Evolutionary conservation across 75 land plant genomes (phyloP).

Genomic region (Adiantum capillusveneris): DNA sequence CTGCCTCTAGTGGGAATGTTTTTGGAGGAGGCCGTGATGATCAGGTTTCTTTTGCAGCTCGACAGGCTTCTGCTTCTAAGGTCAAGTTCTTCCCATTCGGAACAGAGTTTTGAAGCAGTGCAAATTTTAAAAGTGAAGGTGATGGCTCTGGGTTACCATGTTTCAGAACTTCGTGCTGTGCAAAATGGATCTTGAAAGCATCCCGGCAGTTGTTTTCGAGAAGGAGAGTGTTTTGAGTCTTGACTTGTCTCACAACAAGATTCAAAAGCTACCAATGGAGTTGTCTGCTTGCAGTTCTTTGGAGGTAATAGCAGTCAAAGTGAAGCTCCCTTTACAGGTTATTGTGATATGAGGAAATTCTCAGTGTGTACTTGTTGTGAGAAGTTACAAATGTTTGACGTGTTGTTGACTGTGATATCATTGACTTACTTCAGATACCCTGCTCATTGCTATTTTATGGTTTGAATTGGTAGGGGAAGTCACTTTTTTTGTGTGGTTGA

Average conservation of each 20-base stretch:
- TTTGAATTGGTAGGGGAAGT: too few relatives aligned
- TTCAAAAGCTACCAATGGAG: slow-evolving; percentile 65
- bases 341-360: too few relatives aligned
- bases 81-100: slow-evolving; percentile 25
- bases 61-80: slow-evolving; percentile 77
- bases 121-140: too few relatives aligned
- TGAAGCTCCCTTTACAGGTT: too few relatives aligned
- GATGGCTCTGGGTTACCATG: not conserved
- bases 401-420: too few relatives aligned
- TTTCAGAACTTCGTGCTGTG: slow-evolving; percentile 59
- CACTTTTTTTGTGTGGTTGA: too few relatives aligned
- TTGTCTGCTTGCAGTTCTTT: slow-evolving; percentile 60
- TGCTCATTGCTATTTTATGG: too few relatives aligned
- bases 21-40: slow-evolving; percentile 41
- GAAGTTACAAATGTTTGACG: too few relatives aligned
- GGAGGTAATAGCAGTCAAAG: slow-evolving; percentile 51
- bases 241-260: slow-evolving; percentile 68
- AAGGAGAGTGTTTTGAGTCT: slow-evolving; percentile 43
- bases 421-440: too few relatives aligned
- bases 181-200: slow-evolving; percentile 39
- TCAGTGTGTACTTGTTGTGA: too few relatives aligned
- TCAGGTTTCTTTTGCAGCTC: slow-evolving; percentile 55
- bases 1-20: slow-evolving; percentile 29
- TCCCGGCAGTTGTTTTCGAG: slow-evolving; percentile 74
- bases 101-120: too few relatives aligned